Base-by-base conservation (phyloP, 129 eudicot genomes). In the Flaveria linearis region DNA sequence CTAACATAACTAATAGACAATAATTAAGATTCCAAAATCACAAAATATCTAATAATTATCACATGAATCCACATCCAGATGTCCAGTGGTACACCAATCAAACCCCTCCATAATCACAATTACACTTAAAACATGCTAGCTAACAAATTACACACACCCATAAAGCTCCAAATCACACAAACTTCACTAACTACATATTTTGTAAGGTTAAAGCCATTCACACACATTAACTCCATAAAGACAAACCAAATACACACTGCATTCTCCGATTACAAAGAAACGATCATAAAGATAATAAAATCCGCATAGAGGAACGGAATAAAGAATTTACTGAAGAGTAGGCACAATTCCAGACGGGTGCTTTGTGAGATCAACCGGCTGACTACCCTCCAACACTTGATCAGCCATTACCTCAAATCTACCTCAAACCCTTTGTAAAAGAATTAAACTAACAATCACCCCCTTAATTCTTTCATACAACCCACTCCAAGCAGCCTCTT, bases 281-380 rank as follows among this genome's bases (percentile, higher is more conserved):
- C 12, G 23, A 68, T 11, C 2, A 68, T 23, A 56, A 58, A 14
- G 17, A 10, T 2, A 55, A 9, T 45, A 67, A 43, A 22, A 12
- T 20, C 55, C 87, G 4, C 61, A 18, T n/a, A 55, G 4, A 55
- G 13, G 1, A 56, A 7, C 0, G 9, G 13, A 8, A 55, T 6
- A 51, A 53, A 8, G 23, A 11, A 53, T 8, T 87, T 86, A 92
- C 98, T 90, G 98, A 41, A 92, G n/a, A n/a, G n/a, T n/a, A 77
- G 98, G 98, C 36, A 92, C 88, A 20, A 92, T 89, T 45, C 98
- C 98, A 72, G 98, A 90, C 17, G 98, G 98, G 63, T 90, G 98
- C 85, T 88, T 92, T 26, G 90, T 68, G 63, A 88, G 85, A 83
- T 89, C 98, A 68, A 90, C 96, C 9, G 96, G 94, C 70, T 86